phyloP scores from a whole-genome alignment of 2,329 filamentous ascomycete species.

The Cordyceps cicadae region DNA sequence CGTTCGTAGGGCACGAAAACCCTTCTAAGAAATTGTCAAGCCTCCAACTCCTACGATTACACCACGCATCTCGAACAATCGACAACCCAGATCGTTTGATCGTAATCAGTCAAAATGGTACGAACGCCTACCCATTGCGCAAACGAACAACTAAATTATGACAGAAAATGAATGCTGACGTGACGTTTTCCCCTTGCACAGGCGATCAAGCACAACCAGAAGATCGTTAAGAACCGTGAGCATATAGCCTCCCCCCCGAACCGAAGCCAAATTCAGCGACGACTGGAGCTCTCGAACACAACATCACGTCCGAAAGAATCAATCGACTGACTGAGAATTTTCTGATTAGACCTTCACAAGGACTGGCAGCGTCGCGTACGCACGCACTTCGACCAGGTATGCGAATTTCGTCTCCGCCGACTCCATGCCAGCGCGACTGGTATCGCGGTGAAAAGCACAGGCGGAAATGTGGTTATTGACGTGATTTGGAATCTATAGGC shows the following conservation, averaged over 20 bases:
- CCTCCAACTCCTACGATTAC: slow-evolving; percentile 29
- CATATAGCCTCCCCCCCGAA: slow-evolving; percentile 23
- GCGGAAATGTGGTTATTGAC: slow-evolving; percentile 27
- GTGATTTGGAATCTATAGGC: slow-evolving; percentile 48
- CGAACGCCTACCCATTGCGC: slow-evolving; percentile 12
- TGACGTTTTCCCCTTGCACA: slow-evolving; percentile 30
- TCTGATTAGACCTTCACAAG: slow-evolving; percentile 82
- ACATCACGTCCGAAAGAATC: slow-evolving; percentile 14
- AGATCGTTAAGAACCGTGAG: slow-evolving; percentile 93
- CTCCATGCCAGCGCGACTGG: neutral
- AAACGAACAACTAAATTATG: neutral
- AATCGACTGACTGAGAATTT: slow-evolving; percentile 11
- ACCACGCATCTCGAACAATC: slow-evolving; percentile 32
- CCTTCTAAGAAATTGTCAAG: slow-evolving; percentile 34
- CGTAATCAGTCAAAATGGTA: slow-evolving; percentile 34
- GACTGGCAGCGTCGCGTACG: slow-evolving; percentile 99
- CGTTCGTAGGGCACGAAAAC: slow-evolving; percentile 34
- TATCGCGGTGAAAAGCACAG: slow-evolving; percentile 9
- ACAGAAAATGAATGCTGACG: slow-evolving; percentile 24
- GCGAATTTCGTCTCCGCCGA: slow-evolving; percentile 17
- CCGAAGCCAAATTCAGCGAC: slow-evolving; percentile 17
- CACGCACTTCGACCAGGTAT: slow-evolving; percentile 99
- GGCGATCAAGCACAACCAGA: slow-evolving; percentile 99
- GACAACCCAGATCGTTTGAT: slow-evolving; percentile 40
- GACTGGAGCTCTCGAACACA: neutral